These are phyloP conservation scores for Diaporthe humulicola DNA, from an alignment of 2,329 filamentous ascomycete genomes.

Conservation along the genomic window DNA sequence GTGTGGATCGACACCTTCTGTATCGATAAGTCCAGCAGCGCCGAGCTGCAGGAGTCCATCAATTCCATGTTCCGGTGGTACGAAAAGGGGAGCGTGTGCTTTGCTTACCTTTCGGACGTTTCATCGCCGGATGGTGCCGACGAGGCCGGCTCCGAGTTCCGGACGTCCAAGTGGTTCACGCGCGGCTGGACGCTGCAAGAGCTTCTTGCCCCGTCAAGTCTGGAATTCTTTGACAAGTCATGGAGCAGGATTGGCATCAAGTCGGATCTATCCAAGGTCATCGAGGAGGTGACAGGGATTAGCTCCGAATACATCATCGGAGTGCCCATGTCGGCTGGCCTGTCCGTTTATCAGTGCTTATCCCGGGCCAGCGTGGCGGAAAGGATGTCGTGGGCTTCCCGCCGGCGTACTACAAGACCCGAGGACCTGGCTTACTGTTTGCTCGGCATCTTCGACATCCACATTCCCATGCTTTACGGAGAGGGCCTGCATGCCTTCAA, in stretches of 20 bases:
- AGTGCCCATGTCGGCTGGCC: neutral
- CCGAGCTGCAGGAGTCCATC: constrained; percentile 17
- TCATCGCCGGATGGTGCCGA: neutral
- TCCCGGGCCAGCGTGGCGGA: constrained; percentile 40
- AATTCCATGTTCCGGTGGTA: constrained; percentile 21
- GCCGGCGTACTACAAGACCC: constrained; percentile 41
- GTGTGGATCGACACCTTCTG: constrained; percentile 4
- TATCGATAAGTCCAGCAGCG: constrained; percentile 25
- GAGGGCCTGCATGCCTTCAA: constrained; percentile 44
- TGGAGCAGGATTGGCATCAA: constrained; percentile 42
- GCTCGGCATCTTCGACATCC: constrained; percentile 47
- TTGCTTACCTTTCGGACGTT: constrained; percentile 11
- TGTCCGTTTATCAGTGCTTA: constrained; percentile 38
- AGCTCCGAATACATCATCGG: neutral
- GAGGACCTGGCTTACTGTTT: constrained; percentile 48
- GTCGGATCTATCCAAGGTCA: neutral
- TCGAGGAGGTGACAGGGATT: constrained; percentile 11
- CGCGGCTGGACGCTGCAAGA: constrained; percentile 36
- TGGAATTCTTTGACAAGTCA: constrained; percentile 42
- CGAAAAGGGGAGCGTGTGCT: neutral
- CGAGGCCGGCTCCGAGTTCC: neutral
- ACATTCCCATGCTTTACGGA: constrained; percentile 48
- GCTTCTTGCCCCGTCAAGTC: constrained; percentile 42
- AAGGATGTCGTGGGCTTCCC: constrained; percentile 48
- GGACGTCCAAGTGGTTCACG: constrained; percentile 31